phyloP scores from a whole-genome alignment of 2,329 filamentous ascomycete species.

The Ceratocystis papillata region DNA sequence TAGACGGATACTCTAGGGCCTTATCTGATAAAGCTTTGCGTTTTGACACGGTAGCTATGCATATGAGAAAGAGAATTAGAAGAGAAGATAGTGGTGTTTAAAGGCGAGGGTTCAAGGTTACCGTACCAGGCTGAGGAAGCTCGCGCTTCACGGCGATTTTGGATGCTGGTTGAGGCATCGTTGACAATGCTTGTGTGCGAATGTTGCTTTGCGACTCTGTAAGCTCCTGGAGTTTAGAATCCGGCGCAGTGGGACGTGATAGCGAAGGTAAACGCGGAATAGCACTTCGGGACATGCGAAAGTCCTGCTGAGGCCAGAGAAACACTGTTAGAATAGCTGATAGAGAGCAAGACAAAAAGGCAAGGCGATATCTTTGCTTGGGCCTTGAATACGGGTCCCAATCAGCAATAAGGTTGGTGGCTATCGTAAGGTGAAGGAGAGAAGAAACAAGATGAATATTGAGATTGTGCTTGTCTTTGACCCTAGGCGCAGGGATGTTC shows the following conservation, averaged over 20 bases:
- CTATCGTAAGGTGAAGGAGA: neutral
- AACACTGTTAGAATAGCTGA: neutral
- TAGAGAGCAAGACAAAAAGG: neutral
- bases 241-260: slow-evolving; percentile 32
- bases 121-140: slow-evolving; percentile 37
- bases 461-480: slow-evolving; percentile 11
- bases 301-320: slow-evolving; percentile 8
- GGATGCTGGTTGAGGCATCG: slow-evolving; percentile 29
- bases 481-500: slow-evolving; percentile 2
- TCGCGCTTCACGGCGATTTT: slow-evolving; percentile 43
- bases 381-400: too few species aligned
- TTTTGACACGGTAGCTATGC: slow-evolving; percentile 38
- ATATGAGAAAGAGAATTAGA: slow-evolving; percentile 1
- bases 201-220: slow-evolving; percentile 52
- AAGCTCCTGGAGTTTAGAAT: slow-evolving; percentile 35
- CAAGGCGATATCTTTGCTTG: neutral
- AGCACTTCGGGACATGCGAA: slow-evolving; percentile 20
- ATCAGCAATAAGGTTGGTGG: neutral
- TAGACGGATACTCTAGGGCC: slow-evolving; percentile 42
- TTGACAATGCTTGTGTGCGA: slow-evolving; percentile 32
- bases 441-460: neutral
- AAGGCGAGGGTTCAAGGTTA: neutral
- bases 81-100: neutral
- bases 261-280: slow-evolving; percentile 23
- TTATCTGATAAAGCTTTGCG: slow-evolving; percentile 48